Evolutionary conservation across 257 asterid genomes (phyloP).

Genomic region (Dorcoceras hygrometricum): DNA sequence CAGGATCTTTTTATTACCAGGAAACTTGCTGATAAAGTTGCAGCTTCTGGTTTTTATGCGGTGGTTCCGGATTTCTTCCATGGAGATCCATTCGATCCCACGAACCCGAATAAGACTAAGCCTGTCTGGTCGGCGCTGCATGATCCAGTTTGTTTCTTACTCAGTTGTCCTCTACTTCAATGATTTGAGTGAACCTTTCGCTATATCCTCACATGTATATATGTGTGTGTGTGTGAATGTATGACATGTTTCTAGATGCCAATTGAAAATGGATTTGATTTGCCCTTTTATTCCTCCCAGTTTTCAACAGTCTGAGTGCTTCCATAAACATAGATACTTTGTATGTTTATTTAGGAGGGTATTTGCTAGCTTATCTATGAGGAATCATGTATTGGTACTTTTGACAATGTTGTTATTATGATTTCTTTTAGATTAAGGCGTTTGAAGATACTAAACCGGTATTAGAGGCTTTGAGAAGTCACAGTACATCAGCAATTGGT

Average conservation of each 20-base stretch:
- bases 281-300: background rate
- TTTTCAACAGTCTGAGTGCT: background rate
- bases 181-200: too few species aligned
- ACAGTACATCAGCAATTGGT: conserved; percentile 47
- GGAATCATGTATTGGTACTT: background rate
- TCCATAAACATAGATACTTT: background rate
- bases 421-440: conserved; percentile 43
- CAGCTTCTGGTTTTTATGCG: conserved; percentile 53
- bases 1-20: conserved; percentile 25
- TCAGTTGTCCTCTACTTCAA: background rate
- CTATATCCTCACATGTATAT: too few species aligned
- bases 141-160: conserved; percentile 40
- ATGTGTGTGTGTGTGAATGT: too few species aligned
- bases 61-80: conserved; percentile 67
- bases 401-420: background rate
- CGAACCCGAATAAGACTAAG: conserved; percentile 32
- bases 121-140: conserved; percentile 46
- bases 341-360: background rate
- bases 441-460: conserved; percentile 45
- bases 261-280: too few species aligned
- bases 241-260: too few species aligned
- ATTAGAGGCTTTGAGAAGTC: conserved; percentile 42
- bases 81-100: conserved; percentile 50
- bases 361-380: background rate
- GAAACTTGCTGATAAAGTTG: conserved; percentile 69